Percentiles rank a stretch among this genome's conserved stretches.
These are phyloP conservation scores for Lentinula novae-zelandiae DNA, from an alignment of 1,284 basidiomycete species.

Conservation along the genomic window DNA sequence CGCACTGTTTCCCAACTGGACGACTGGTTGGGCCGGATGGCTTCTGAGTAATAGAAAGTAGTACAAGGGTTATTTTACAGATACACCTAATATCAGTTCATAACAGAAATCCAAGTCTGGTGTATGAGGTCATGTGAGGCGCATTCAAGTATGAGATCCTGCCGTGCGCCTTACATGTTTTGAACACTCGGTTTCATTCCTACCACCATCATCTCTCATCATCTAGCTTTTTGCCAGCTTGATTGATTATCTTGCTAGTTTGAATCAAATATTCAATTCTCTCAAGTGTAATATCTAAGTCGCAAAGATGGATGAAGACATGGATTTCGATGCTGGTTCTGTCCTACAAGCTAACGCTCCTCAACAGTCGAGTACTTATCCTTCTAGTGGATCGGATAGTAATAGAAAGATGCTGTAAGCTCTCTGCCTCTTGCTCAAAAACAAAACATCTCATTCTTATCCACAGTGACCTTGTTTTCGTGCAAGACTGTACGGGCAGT, in stretches of 20 bases:
- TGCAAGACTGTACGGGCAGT: conserved; percentile 90
- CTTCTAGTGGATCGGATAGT: conserved; percentile 24
- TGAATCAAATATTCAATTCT: background rate
- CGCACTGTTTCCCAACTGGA: conserved; percentile 45
- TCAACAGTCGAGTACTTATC: conserved; percentile 27
- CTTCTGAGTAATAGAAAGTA: conserved; percentile 48
- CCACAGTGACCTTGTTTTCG: conserved; percentile 79
- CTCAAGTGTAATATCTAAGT: conserved; percentile 1
- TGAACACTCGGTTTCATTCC: conserved; percentile 1
- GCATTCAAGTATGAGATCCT: conserved; percentile 1
- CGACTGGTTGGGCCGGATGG: conserved; percentile 57
- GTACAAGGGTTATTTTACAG: conserved; percentile 18
- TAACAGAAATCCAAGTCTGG: background rate
- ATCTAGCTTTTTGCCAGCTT: conserved; percentile 2
- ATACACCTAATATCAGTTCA: conserved; percentile 2
- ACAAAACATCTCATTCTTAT: conserved; percentile 11
- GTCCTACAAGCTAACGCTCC: conserved; percentile 26
- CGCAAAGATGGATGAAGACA: conserved; percentile 70
- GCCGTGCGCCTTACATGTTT: conserved; percentile 1
- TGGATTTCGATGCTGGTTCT: conserved; percentile 55
- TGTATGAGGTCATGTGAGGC: conserved; percentile 9
- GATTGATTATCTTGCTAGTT: background rate
- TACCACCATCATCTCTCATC: conserved; percentile 11
- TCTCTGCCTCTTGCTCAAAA: conserved; percentile 8
- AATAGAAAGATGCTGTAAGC: conserved; percentile 75